Conservation (phyloP, 1,284 basidiomycete genomes). For the Heterobasidion annosum region DNA sequence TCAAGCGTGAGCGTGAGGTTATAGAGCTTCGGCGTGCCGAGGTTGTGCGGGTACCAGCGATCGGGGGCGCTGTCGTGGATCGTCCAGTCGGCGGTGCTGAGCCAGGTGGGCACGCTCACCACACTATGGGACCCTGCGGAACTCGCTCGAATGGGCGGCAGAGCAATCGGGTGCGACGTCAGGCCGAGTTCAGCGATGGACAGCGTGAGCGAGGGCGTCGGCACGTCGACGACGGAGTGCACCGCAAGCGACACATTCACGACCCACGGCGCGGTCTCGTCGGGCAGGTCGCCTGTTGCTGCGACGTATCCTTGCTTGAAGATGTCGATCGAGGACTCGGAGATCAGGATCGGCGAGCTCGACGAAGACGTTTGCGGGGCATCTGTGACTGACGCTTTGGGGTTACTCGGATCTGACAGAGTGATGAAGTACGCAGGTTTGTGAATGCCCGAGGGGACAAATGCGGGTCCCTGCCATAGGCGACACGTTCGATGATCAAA, state of each 20-base stretch:
- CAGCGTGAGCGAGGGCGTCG: slow-evolving; percentile 28
- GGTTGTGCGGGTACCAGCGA: slow-evolving; percentile 47
- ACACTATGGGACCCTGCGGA: too few relatives aligned
- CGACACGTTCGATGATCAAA: not conserved
- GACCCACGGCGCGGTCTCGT: slow-evolving; percentile 42
- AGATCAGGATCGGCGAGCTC: slow-evolving; percentile 29
- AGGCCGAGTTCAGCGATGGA: slow-evolving; percentile 38
- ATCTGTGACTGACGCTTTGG: slow-evolving; percentile 1
- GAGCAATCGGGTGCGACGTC: slow-evolving; percentile 19
- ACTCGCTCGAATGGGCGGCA: not conserved
- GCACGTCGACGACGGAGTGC: slow-evolving; percentile 29
- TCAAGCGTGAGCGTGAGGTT: slow-evolving; percentile 32
- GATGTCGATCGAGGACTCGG: slow-evolving; percentile 46
- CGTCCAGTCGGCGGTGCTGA: slow-evolving; percentile 29
- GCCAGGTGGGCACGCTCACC: slow-evolving; percentile 16
- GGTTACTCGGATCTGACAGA: slow-evolving; percentile 12
- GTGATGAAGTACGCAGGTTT: slow-evolving; percentile 44
- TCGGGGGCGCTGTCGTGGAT: slow-evolving; percentile 36
- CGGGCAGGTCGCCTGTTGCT: slow-evolving; percentile 21
- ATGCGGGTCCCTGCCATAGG: slow-evolving; percentile 38
- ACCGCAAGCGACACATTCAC: slow-evolving; percentile 46
- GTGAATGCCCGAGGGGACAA: slow-evolving; percentile 45
- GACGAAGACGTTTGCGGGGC: slow-evolving; percentile 11
- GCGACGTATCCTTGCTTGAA: slow-evolving; percentile 40
- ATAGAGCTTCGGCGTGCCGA: slow-evolving; percentile 46